Evolutionary conservation across 1,284 basidiomycete species (phyloP).

Genomic region (Puccinia horiana): DNA sequence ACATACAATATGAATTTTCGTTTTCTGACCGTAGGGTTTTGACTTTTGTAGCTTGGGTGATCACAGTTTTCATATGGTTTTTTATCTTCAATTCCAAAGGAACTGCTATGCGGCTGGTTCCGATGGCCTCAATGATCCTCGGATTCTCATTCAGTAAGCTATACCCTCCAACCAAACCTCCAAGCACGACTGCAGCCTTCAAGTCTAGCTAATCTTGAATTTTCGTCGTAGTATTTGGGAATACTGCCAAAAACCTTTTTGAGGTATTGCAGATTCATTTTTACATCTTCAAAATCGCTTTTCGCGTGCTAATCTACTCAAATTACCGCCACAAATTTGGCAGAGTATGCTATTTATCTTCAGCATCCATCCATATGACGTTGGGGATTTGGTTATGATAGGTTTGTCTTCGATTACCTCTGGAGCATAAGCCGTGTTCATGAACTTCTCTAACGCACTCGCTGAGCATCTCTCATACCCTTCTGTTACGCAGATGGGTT

Average conservation of each 20-base stretch:
- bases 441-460: background rate
- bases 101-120: slow-evolving; percentile 74
- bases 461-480: background rate
- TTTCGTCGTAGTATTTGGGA: slow-evolving; percentile 65
- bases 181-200: slow-evolving; percentile 62
- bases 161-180: background rate
- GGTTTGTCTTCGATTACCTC: slow-evolving; percentile 34
- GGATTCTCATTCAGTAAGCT: slow-evolving; percentile 54
- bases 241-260: slow-evolving; percentile 77
- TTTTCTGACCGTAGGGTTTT: slow-evolving; percentile 63
- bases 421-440: background rate
- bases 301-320: background rate
- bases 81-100: slow-evolving; percentile 75
- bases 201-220: slow-evolving; percentile 54
- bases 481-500: slow-evolving; percentile 66
- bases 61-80: slow-evolving; percentile 72
- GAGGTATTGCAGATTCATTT: slow-evolving; percentile 63
- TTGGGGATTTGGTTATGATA: slow-evolving; percentile 57
- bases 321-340: background rate
- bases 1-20: background rate
- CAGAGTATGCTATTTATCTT: slow-evolving; percentile 43
- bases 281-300: background rate
- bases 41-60: slow-evolving; percentile 66
- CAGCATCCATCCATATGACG: slow-evolving; percentile 57
- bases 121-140: slow-evolving; percentile 72